Evolutionary conservation across 257 asterid species (phyloP), one percentile per base, ranked within the genome.

Genomic region (Solanum ossicruentum): DNA sequence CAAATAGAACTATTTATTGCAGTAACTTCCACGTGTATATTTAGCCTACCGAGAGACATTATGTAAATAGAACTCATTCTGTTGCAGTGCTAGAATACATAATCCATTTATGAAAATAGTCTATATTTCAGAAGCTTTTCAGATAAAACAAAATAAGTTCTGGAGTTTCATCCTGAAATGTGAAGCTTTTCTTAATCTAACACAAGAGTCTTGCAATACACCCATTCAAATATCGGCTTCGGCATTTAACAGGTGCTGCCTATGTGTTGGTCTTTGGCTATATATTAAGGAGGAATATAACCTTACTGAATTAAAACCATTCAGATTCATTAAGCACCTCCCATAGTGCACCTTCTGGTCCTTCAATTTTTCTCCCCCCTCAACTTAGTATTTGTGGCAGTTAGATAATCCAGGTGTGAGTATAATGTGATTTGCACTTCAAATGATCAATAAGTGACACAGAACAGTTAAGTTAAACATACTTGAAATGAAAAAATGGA

Each of bases 11-110:
- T 65, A 69, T 49, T 83, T 0, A 7, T 51, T 67, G 21, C 84
- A 86, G 88, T 84, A 84, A 89, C 88, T 83, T 70, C 78, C 16
- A n/a, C 52, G 41, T 89, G 85, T 60, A 81, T 85, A 88, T 87
- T 81, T 55, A 81, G 26, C 28, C 52, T 70, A 41, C 32, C 18
- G 0, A 90, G 92, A 87, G 86, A 56, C 56, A 52, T 39, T 36
- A 2, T 5, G 7, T 26, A 15, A 77, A 77, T 77, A 49, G 6
- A 51, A 52, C 26, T 28, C 79, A 67, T 49, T 52, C n/a, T 83
- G 16, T 28, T 52, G 54, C 83, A 91, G 86, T 85, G 91, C 80
- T 70, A 85, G 75, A 8, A 81, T 11, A 81, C 57, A 69, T 16
- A 54, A 77, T 77, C 65, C 82, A 47, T 77, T 49, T 7, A 10